Evolutionary conservation across 306 rosid species (phyloP).

Genomic region (Rubus idaeus): DNA sequence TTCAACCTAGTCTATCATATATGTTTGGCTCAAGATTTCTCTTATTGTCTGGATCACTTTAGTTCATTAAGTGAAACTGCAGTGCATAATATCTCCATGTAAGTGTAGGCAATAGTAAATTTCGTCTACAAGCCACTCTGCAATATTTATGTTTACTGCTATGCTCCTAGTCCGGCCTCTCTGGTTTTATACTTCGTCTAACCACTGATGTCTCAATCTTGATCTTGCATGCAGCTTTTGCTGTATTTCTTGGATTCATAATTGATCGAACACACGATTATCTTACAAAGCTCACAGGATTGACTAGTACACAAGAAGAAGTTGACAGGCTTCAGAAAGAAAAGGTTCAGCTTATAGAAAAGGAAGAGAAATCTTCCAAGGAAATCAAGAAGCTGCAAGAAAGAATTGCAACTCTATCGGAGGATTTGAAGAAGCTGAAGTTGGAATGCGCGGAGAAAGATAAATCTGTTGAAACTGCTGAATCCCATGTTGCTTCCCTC

Average conservation of each 20-base stretch:
- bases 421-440: constrained; percentile 62
- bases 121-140: neutral
- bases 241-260: constrained; percentile 73
- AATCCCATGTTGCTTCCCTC: constrained; percentile 67
- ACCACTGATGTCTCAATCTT: constrained; percentile 3
- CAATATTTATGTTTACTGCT: neutral
- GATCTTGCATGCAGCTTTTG: constrained; percentile 56
- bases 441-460: constrained; percentile 61
- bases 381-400: constrained; percentile 56
- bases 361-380: constrained; percentile 57
- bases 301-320: constrained; percentile 65
- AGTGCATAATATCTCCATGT: neutral
- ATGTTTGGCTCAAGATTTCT: neutral
- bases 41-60: neutral
- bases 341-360: constrained; percentile 42
- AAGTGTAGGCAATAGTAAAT: neutral
- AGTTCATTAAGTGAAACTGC: neutral
- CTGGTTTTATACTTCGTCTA: neutral
- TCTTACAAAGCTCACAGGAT: constrained; percentile 51
- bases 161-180: neutral
- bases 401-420: constrained; percentile 39
- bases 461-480: constrained; percentile 62
- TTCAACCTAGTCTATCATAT: neutral
- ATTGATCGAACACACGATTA: constrained; percentile 71
- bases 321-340: constrained; percentile 59